phyloP scores from a whole-genome alignment of 371 early-diverging fungal genomes.

The Chytridium lagenaria region DNA sequence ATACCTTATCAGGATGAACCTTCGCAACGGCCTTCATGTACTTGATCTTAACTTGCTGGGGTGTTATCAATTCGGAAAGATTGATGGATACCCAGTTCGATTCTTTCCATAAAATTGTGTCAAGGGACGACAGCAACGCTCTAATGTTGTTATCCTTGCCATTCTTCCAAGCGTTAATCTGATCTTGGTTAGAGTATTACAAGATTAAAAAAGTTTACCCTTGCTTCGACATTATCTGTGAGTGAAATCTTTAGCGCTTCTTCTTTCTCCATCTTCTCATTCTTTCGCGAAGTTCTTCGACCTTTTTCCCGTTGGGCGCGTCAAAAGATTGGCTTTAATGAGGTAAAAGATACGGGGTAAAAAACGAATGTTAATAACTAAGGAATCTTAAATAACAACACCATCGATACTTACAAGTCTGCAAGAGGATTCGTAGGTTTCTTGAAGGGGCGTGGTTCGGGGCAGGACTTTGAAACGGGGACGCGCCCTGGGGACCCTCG shows the following conservation, averaged over 20 bases:
- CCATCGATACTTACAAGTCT: neutral
- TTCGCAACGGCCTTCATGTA: slow-evolving; percentile 94
- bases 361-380: neutral
- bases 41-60: slow-evolving; percentile 83
- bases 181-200: neutral
- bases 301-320: slow-evolving; percentile 40
- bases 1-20: slow-evolving; percentile 95
- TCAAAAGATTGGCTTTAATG: neutral
- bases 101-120: slow-evolving; percentile 82
- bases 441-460: neutral
- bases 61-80: slow-evolving; percentile 83
- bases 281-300: slow-evolving; percentile 70
- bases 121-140: slow-evolving; percentile 83
- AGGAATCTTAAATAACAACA: too few relatives aligned
- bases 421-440: slow-evolving; percentile 11
- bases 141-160: slow-evolving; percentile 92
- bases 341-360: neutral
- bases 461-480: slow-evolving; percentile 1
- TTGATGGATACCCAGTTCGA: slow-evolving; percentile 74
- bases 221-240: slow-evolving; percentile 80
- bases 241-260: slow-evolving; percentile 76
- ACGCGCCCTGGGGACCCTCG: neutral
- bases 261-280: slow-evolving; percentile 72
- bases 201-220: slow-evolving; percentile 37
- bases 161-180: slow-evolving; percentile 71